Conservation (phyloP, 148 eudicot species). For the Silene conica region DNA sequence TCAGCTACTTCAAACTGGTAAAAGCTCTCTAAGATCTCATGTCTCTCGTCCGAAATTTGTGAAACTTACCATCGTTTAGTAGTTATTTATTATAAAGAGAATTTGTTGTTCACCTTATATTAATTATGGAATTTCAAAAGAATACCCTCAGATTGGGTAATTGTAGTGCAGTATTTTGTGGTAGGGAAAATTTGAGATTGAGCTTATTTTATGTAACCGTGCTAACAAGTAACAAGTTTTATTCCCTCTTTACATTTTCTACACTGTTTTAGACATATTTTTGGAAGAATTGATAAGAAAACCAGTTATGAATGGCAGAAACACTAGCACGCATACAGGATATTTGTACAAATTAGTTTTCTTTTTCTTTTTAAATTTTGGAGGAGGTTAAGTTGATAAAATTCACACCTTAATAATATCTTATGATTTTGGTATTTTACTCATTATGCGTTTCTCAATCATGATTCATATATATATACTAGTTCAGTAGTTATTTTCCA, state of each 20-base stretch:
- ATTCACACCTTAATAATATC: no score
- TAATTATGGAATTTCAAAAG: neutral
- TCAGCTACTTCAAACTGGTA: slow-evolving; percentile 90
- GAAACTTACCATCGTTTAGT: neutral
- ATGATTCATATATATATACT: no score
- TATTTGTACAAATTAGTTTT: no score
- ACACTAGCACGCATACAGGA: neutral
- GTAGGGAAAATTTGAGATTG: neutral
- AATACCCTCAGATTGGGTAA: neutral
- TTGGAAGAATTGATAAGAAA: neutral
- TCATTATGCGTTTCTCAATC: no score
- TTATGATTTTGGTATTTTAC: no score
- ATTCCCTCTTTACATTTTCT: neutral
- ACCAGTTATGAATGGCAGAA: neutral
- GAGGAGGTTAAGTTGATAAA: no score
- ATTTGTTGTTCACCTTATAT: neutral
- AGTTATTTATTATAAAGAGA: no score
- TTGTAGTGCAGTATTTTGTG: neutral
- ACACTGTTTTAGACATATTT: neutral
- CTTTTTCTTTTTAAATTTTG: no score
- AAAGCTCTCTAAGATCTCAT: neutral
- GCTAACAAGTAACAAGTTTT: neutral
- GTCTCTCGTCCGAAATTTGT: slow-evolving; percentile 6
- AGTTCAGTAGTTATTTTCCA: no score
- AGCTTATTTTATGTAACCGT: neutral